A percentile compares a stretch with the other conserved stretches of the same genome.
Evolutionary conservation across 2,329 filamentous ascomycete genomes (phyloP).

Genomic region (Drechslerella stenobrocha): DNA sequence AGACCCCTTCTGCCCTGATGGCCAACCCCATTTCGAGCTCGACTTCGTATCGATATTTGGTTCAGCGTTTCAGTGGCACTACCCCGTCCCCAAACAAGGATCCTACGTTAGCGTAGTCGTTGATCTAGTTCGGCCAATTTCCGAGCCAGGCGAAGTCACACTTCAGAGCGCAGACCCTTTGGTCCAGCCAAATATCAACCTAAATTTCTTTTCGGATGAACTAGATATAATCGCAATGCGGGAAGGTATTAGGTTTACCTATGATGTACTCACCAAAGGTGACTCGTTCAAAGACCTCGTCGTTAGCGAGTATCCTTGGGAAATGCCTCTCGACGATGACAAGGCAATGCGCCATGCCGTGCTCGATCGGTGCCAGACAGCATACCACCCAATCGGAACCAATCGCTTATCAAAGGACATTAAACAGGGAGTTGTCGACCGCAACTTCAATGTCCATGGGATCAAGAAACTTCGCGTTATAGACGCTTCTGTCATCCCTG

Average conservation of each 20-base stretch:
- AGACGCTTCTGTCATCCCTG: constrained; percentile 63
- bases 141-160: constrained; percentile 57
- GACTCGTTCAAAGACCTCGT: constrained; percentile 64
- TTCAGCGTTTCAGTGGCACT: constrained; percentile 61
- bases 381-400: constrained; percentile 64
- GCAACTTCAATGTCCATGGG: constrained; percentile 60
- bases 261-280: constrained; percentile 64
- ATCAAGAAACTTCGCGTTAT: constrained; percentile 62
- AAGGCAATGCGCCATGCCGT: constrained; percentile 63
- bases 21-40: constrained; percentile 66
- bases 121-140: constrained; percentile 60
- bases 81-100: constrained; percentile 57
- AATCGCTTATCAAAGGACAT: constrained; percentile 60
- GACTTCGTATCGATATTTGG: constrained; percentile 67
- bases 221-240: constrained; percentile 64
- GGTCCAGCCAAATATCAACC: constrained; percentile 57
- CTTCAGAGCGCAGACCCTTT: constrained; percentile 56
- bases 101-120: constrained; percentile 64
- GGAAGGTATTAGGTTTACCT: constrained; percentile 63
- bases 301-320: constrained; percentile 63
- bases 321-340: constrained; percentile 63
- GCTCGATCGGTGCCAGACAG: constrained; percentile 65
- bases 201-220: constrained; percentile 59
- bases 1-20: constrained; percentile 63
- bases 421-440: constrained; percentile 46